These are phyloP conservation scores for Stevia rebaudiana DNA, from an alignment of 140 eudicot species.

Conservation along the genomic window DNA sequence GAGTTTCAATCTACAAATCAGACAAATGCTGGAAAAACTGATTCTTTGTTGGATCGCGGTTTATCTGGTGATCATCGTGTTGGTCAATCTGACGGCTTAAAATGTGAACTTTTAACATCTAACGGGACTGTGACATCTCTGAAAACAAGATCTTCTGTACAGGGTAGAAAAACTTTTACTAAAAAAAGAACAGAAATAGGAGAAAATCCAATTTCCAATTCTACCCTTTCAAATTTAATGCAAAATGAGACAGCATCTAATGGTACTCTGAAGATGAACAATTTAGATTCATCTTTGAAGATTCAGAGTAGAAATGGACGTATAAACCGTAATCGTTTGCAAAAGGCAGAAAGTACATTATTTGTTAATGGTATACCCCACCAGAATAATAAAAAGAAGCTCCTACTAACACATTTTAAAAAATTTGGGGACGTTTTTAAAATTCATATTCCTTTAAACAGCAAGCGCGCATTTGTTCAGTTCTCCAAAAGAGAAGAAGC, in stretches of 20 bases:
- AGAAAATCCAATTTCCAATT: constrained; percentile 35
- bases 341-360: constrained; percentile 71
- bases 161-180: constrained; percentile 40
- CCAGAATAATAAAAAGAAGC: constrained; percentile 56
- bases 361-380: constrained; percentile 75
- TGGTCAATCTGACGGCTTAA: constrained; percentile 32
- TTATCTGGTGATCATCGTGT: constrained; percentile 35
- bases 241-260: constrained; percentile 22
- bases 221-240: constrained; percentile 30
- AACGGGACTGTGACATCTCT: constrained; percentile 38
- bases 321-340: constrained; percentile 47
- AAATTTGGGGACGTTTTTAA: constrained; percentile 78
- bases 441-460: constrained; percentile 52
- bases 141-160: constrained; percentile 39
- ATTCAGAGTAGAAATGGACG: constrained; percentile 35
- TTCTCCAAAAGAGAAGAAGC: constrained; percentile 89
- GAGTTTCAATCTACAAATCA: constrained; percentile 35
- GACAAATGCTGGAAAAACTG: constrained; percentile 32
- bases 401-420: constrained; percentile 71
- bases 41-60: constrained; percentile 37
- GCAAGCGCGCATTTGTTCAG: constrained; percentile 86
- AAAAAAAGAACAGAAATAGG: constrained; percentile 31
- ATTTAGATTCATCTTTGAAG: constrained; percentile 38
- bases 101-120: constrained; percentile 34
- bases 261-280: constrained; percentile 28